Evolutionary conservation across 2,329 filamentous ascomycete species (phyloP).

Genomic region (Colletotrichum nymphaeae): DNA sequence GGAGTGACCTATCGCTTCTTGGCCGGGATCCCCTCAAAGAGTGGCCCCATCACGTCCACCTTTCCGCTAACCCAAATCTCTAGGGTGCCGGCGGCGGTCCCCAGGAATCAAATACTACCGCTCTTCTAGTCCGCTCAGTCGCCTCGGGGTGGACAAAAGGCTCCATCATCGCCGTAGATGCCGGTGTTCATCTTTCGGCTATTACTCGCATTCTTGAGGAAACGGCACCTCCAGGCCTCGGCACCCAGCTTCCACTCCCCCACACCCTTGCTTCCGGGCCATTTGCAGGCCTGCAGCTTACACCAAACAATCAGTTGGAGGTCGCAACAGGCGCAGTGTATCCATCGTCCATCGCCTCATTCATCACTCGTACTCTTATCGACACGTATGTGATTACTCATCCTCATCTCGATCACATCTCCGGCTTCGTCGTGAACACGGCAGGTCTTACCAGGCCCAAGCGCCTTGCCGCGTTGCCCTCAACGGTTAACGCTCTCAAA

Average conservation of each 20-base stretch:
- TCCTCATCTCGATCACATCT: conserved; percentile 95
- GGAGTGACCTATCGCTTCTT: not conserved
- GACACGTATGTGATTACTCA: conserved; percentile 95
- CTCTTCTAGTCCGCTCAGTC: conserved; percentile 86
- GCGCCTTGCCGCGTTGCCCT: conserved; percentile 84
- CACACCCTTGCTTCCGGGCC: conserved; percentile 75
- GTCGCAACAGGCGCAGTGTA: not conserved
- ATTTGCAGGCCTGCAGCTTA: conserved; percentile 82
- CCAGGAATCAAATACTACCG: conserved; percentile 88
- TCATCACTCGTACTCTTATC: conserved; percentile 83
- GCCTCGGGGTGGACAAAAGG: conserved; percentile 83
- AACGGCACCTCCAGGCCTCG: conserved; percentile 54
- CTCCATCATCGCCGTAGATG: conserved; percentile 92
- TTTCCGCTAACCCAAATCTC: conserved; percentile 16
- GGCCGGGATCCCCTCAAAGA: not conserved
- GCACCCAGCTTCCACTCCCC: conserved; percentile 53
- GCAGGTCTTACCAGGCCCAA: conserved; percentile 87
- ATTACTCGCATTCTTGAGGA: conserved; percentile 83
- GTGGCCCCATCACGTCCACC: not conserved
- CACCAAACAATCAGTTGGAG: conserved; percentile 67
- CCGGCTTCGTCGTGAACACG: conserved; percentile 93
- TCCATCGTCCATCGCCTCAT: conserved; percentile 77
- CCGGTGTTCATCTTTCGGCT: conserved; percentile 87
- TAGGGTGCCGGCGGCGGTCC: conserved; percentile 93
- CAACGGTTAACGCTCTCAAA: conserved; percentile 93